Percentiles rank a stretch among this genome's conserved stretches.
Conservation (phyloP, 225 moss, liverwort and hornwort species). For the Straminergon stramineum region DNA sequence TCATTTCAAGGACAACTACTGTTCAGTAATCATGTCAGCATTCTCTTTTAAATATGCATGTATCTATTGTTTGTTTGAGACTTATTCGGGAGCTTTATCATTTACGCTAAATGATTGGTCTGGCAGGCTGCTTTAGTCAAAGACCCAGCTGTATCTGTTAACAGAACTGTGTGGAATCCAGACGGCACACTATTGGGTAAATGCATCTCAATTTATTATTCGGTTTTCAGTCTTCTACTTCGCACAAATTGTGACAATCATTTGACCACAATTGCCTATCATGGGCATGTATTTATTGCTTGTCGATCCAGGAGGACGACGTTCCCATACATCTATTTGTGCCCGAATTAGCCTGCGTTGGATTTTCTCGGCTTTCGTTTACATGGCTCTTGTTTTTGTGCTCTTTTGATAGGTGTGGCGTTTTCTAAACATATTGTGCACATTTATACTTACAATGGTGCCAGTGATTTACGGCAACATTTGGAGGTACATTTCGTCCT, state of each 20-base stretch:
- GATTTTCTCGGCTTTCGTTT: neutral
- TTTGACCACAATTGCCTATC: neutral
- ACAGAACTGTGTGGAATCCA: conserved; percentile 93
- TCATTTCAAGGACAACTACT: neutral
- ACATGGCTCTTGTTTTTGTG: neutral
- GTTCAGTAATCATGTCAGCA: neutral
- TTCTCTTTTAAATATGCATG: neutral
- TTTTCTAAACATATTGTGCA: conserved; percentile 98
- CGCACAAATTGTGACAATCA: neutral
- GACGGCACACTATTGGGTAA: conserved; percentile 80
- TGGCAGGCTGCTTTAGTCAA: conserved; percentile 87
- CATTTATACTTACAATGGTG: conserved; percentile 77
- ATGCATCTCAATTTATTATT: neutral
- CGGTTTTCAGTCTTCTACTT: neutral
- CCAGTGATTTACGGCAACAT: conserved; percentile 80
- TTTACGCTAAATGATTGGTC: neutral
- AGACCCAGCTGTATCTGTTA: conserved; percentile 92
- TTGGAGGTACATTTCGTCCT: conserved; percentile 54
- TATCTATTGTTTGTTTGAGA: neutral
- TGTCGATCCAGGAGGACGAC: neutral
- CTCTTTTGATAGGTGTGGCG: conserved; percentile 66
- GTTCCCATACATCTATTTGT: neutral
- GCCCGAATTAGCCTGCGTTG: neutral
- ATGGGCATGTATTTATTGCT: neutral
- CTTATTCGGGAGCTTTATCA: neutral